Evolutionary conservation across 1,284 basidiomycete species (phyloP), one percentile per base, ranked within the genome.

Genomic region (Agaricales sp.): DNA sequence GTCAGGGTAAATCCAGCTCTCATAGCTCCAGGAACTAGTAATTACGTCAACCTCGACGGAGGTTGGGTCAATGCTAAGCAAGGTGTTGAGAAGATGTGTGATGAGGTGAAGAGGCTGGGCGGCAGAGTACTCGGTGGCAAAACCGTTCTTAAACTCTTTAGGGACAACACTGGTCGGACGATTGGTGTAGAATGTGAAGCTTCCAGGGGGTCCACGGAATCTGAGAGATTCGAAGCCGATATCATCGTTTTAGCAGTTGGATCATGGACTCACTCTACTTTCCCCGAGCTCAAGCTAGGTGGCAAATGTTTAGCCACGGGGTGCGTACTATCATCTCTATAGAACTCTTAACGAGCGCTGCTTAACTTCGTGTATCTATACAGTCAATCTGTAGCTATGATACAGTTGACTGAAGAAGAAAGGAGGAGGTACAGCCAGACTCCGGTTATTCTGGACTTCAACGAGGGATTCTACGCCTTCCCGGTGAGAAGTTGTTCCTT

Each of bases 41-140:
- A 80, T 0, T 94, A 89, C 61, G 58, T 85, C 45, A 95, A 93
- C 60, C 68, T 67, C 1, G 80, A 87, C 35, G 81, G 86, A 1
- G 93, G 93, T 2, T 97, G 93, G 93, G 89, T 80, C 1, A 75
- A 86, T 60, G 88, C 92, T 1, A 72, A 76, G 1, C 77, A 82
- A 55, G 89, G 85, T 1, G 63, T 90, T 4, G 59, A 66, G 3
- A 65, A 76, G 11, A 66, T 89, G 51, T 75, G 86, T 48, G 61
- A 67, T 30, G 75, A 73, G 50, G 80, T 93, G 2, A 58, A 58
- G 4, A 57, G 66, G 3, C 67, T 82, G n/a, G 83, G 82, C 0
- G 88, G 80, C 0, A 71, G 66, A 19, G 66, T 94, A 19, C 45
- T 82, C 2, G 58, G 73, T 0, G 78, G 78, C 4, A 81, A 80